Conservation (phyloP, 1,284 basidiomycete species). For the Leccinum insolens region DNA sequence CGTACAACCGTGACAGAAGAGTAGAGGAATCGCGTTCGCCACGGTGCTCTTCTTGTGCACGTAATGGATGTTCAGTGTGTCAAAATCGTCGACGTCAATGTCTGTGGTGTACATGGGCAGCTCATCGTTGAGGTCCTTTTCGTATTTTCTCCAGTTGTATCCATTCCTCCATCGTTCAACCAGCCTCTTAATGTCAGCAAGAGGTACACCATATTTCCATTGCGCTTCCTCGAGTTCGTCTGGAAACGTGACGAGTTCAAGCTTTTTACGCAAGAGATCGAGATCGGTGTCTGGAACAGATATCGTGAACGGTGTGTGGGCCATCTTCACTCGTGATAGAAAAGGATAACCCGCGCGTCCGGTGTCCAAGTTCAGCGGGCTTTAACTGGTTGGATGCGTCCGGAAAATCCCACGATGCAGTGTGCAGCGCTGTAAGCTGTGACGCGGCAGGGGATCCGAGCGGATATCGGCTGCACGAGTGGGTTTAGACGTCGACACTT, state of each 20-base stretch:
- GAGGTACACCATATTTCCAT: constrained; percentile 44
- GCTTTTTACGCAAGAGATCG: constrained; percentile 35
- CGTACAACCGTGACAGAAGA: constrained; percentile 41
- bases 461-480: background rate
- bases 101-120: constrained; percentile 49
- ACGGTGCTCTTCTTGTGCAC: constrained; percentile 41
- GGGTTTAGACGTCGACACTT: background rate
- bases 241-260: constrained; percentile 39
- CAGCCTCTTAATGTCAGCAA: constrained; percentile 43
- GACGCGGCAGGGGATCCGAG: background rate
- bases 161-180: constrained; percentile 41
- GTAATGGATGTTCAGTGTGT: constrained; percentile 45
- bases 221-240: constrained; percentile 43
- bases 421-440: background rate
- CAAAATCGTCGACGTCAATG: constrained; percentile 40
- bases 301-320: constrained; percentile 33
- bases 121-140: constrained; percentile 40
- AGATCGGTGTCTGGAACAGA: constrained; percentile 36
- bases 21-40: constrained; percentile 42
- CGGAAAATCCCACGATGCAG: background rate
- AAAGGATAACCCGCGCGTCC: background rate
- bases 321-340: constrained; percentile 5
- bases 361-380: background rate
- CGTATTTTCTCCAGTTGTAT: constrained; percentile 47
- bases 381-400: background rate